Evolutionary conservation across 2,329 filamentous ascomycete species (phyloP).

Genomic region (Cordyceps fumosorosea): DNA sequence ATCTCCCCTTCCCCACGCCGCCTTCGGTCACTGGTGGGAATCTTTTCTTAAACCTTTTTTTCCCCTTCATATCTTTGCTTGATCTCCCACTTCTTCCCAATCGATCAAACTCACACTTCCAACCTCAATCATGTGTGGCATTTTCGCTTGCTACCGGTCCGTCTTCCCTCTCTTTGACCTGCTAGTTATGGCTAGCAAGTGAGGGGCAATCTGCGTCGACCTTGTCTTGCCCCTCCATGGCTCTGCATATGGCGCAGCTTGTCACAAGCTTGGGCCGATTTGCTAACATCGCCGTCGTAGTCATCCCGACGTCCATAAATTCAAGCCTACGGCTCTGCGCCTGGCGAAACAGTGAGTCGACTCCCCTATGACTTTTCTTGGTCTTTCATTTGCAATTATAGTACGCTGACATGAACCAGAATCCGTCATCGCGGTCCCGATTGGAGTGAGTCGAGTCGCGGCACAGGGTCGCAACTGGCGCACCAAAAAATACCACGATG

Average conservation of each 20-base stretch:
- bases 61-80: not conserved
- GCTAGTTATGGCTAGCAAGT: conserved; percentile 19
- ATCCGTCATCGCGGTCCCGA: conserved; percentile 95
- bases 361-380: not conserved
- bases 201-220: conserved; percentile 29
- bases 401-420: conserved; percentile 37
- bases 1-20: conserved; percentile 9
- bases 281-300: conserved; percentile 31
- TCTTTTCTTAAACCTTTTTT: conserved; percentile 5
- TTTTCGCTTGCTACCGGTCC: conserved; percentile 90
- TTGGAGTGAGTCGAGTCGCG: conserved; percentile 72
- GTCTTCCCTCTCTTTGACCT: conserved; percentile 27
- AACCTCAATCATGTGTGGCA: conserved; percentile 76
- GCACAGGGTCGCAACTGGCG: conserved; percentile 4
- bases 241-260: not conserved
- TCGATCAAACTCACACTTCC: not conserved
- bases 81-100: conserved; percentile 9
- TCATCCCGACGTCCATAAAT: conserved; percentile 91
- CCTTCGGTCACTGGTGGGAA: conserved; percentile 8
- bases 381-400: not conserved
- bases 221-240: conserved; percentile 14
- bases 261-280: not conserved
- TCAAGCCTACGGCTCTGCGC: conserved; percentile 90
- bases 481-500: conserved; percentile 16
- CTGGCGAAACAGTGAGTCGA: conserved; percentile 83